Conservation (phyloP, 768 basidiomycete species). For the Amanita rubescens region DNA sequence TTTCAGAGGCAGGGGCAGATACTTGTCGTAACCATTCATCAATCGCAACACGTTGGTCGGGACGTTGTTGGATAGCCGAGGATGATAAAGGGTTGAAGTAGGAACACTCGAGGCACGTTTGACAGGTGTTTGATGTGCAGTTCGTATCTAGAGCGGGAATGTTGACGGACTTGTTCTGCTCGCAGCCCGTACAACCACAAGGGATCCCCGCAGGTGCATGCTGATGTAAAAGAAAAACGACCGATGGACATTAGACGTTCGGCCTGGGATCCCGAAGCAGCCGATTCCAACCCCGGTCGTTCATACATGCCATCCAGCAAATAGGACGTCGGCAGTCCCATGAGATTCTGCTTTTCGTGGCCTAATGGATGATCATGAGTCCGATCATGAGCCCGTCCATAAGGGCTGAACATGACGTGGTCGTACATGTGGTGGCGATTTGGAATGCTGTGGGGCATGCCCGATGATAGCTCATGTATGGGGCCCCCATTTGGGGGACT, state of each 20-base stretch:
- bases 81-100: constrained; percentile 37
- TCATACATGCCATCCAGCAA: constrained; percentile 19
- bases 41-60: constrained; percentile 36
- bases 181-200: constrained; percentile 63
- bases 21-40: constrained; percentile 62
- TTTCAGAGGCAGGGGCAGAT: constrained; percentile 15
- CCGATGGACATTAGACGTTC: constrained; percentile 10
- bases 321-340: constrained; percentile 19
- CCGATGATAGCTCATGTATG: constrained; percentile 41
- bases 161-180: constrained; percentile 31
- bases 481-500: constrained; percentile 25
- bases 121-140: constrained; percentile 28
- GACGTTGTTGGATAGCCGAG: constrained; percentile 30
- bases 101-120: constrained; percentile 56
- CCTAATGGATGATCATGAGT: constrained; percentile 22
- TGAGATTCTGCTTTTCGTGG: constrained; percentile 3
- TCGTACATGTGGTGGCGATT: constrained; percentile 39
- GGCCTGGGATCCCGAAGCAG: constrained; percentile 17
- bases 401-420: constrained; percentile 52
- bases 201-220: constrained; percentile 55
- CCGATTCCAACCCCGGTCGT: constrained; percentile 25
- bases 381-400: constrained; percentile 57
- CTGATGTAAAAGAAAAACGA: constrained; percentile 23
- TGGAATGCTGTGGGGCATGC: constrained; percentile 31
- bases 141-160: constrained; percentile 30